Evolutionary conservation across 2,329 filamentous ascomycete species (phyloP), one percentile per base, ranked within the genome.

Genomic region (Phialocephala sp.): DNA sequence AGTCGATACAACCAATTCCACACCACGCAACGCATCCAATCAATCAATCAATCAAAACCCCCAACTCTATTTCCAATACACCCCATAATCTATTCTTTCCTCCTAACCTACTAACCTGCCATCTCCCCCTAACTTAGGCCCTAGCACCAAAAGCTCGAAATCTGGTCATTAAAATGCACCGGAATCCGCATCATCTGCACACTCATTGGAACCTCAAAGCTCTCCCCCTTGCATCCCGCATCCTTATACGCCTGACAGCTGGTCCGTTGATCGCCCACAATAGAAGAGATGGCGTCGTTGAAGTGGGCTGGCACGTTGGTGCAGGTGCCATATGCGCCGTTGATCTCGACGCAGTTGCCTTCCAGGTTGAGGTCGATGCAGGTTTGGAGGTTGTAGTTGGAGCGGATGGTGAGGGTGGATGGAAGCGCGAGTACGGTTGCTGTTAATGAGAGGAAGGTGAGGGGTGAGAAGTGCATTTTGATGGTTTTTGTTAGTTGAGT

Each of bases 301-400:
- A 22, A 50, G n/a, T 9, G 20, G n/a, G 45, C 20, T 5, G 45
- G n/a, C 8, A 22, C 45, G 45, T 50, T n/a, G 2, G 45, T 50
- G 12, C 45, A 50, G 8, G 45, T 50, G 8, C 11, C 20, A n/a
- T 50, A 50, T 20, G 45, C 45, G 20, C n/a, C n/a, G 8, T 50
- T 50, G n/a, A 50, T 22, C 22, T 50, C 45, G 45, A 50, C 18
- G 20, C 45, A 50, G 45, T 50, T 50, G n/a, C 45, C 45, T 50
- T 50, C 45, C n/a, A 50, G n/a, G n/a, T 50, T 50, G 8, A 24
- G 45, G 45, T 24, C 45, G 45, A 50, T 24, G 45, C n/a, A 50
- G 45, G 45, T 50, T n/a, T 50, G n/a, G n/a, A 50, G 18, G n/a
- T 50, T 50, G 45, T 50, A 50, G 4, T 50, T 50, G 18, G n/a